Evolutionary conservation across 495 filamentous ascomycete species (phyloP), one percentile per base, ranked within the genome.

Genomic region (Hyphodiscus hymeniophilus): DNA sequence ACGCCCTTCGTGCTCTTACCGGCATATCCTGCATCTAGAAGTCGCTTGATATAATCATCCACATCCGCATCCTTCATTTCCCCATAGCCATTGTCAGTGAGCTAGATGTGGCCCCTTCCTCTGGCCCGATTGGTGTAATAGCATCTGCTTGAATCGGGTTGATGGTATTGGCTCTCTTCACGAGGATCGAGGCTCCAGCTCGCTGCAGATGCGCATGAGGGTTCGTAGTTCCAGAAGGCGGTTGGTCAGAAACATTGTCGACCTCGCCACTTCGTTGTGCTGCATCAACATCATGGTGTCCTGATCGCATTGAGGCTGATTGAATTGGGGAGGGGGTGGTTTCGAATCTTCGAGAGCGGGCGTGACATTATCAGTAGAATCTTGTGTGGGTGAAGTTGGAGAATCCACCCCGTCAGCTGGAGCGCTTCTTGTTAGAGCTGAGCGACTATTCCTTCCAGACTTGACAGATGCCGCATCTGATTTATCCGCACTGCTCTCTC

Each of bases 1-100:
- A 97, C 89, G 16, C 88, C 85, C 71, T 99, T 99, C 41, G 92
- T 96, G 55, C 96, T 85, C 63, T 97, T 97, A 38, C 89, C 86
- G 26, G 92, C 87, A 61, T 99, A 97, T 17, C 81, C 92, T 20
- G 92, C 92, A 66, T 97, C 92, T 30, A 97, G 72, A 16, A 99
- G 80, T 30, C 92, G 82, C 51, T 84, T 84, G 59, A 99, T 99
- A 77, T 95, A 96, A 60, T 97, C 92, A 59, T 99, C 92, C 38
- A 99, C 70, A 66, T 97, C 91, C 47, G 89, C 85, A 26, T 86
- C 79, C 67, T 94, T 95, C 60, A 95, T 73, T 22, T 89, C 86
- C 84, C 72, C 68, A 77, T 84, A 16, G 79, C 78, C 61, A 90
- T 74, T 16, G 67, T 51, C 7, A 64, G 51, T 10, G 63, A 70